phyloP scores from a whole-genome alignment of 2,329 filamentous ascomycete species.

The Stachybotrys elegans region DNA sequence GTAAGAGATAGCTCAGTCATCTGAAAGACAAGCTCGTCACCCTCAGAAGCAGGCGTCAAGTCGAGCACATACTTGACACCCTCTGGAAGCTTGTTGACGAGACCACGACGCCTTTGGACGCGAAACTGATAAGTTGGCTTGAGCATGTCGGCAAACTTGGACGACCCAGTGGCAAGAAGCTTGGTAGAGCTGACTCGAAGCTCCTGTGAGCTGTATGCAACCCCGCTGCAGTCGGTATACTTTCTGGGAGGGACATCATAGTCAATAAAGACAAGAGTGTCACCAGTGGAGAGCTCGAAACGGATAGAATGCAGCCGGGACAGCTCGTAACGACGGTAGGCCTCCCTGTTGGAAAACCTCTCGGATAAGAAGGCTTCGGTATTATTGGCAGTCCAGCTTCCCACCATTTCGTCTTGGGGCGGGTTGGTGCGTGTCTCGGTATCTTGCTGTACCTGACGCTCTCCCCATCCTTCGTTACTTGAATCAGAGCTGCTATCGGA shows the following conservation, averaged over 20 bases:
- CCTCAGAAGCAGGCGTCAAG: slow-evolving; percentile 56
- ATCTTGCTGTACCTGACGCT: too few species aligned
- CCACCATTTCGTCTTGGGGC: too few species aligned
- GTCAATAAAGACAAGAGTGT: slow-evolving; percentile 40
- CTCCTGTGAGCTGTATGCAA: slow-evolving; percentile 25
- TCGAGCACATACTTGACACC: slow-evolving; percentile 57
- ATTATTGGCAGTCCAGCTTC: too few species aligned
- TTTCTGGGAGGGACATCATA: slow-evolving; percentile 21
- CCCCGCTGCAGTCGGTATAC: slow-evolving; percentile 28
- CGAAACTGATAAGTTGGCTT: slow-evolving; percentile 35
- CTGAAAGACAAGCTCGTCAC: slow-evolving; percentile 56
- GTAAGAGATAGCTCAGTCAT: slow-evolving; percentile 56
- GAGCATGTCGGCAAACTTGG: slow-evolving; percentile 41
- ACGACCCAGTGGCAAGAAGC: slow-evolving; percentile 40
- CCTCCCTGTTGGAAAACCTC: too few species aligned
- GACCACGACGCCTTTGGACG: slow-evolving; percentile 29
- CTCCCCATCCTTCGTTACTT: too few species aligned
- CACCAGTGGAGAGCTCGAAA: slow-evolving; percentile 28
- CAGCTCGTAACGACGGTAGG: slow-evolving; percentile 19
- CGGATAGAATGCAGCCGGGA: slow-evolving; percentile 19
- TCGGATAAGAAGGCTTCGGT: too few species aligned
- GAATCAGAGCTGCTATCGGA: too few species aligned
- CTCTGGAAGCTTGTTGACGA: slow-evolving; percentile 27
- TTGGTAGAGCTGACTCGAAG: slow-evolving; percentile 42
- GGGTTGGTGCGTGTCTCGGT: too few species aligned